Evolutionary conservation across 352 stramenopile genomes (phyloP), one percentile per base, ranked within the genome.

Genomic region (Globisporangium emineosum): DNA sequence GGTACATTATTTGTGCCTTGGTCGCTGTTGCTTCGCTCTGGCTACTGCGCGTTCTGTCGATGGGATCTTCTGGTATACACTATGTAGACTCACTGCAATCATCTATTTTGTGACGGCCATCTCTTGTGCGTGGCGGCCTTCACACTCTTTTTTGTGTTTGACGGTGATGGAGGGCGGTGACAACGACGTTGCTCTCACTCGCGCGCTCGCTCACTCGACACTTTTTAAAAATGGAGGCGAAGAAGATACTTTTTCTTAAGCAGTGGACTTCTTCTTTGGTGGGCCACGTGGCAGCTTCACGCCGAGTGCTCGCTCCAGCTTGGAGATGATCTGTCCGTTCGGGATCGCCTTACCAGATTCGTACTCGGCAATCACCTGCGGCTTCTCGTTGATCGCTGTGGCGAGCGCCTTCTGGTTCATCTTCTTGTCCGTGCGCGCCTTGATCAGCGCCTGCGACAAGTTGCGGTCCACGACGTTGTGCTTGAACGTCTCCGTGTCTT

Each of bases 361-460:
- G 77, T 99, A 99, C 71, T 99, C 92, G 33, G 86, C 93, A 37
- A 99, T 95, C 15, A 99, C 83, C 74, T 99, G 96, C 42, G 96
- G 96, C 75, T 99, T 99, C 70, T 97, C 91, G 71, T 97, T 98
- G 65, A 98, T 97, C 52, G 81, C 71, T 10, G 96, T 98, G 9
- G 93, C 97, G 49, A 99, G 80, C 64, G 98, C 88, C 73, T 99
- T 99, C 85, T 99, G 97, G 25, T 96, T 98, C 91, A 99, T 97
- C 80, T 99, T 98, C 79, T 99, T 99, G 17, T 91, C 96, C 62
- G 86, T 95, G 17, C 97, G 93, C 23, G 96, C 97, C 76, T 99
- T 96, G 78, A 96, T 91, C 27, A 99, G 91, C 17, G 95, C 91
- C 76, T 99, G 83, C 49, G 88, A 92, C 23, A 97, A 72, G 35